Percentiles rank a stretch among this genome's conserved stretches.
Evolutionary conservation across 306 rosid species (phyloP).

Genomic region (Fagus crenata): DNA sequence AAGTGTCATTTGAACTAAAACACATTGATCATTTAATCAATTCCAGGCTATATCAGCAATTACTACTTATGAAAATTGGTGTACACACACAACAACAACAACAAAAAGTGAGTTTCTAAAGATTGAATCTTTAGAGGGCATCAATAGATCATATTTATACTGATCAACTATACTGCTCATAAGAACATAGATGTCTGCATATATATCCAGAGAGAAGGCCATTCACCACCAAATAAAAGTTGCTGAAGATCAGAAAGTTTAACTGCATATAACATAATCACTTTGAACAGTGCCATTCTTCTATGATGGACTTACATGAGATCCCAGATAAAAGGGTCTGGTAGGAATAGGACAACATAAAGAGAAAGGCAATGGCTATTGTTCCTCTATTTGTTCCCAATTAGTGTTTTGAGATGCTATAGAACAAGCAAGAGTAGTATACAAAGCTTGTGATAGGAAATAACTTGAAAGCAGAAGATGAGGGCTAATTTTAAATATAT

Average conservation of each 20-base stretch:
- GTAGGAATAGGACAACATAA: too few species aligned
- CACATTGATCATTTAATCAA: neutral
- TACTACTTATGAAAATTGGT: neutral
- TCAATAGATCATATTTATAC: neutral
- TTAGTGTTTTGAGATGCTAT: conserved; percentile 9
- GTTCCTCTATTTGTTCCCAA: neutral
- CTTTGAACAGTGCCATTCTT: neutral
- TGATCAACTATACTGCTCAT: neutral
- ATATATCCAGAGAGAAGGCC: neutral
- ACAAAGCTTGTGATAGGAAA: neutral
- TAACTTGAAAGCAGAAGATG: conserved; percentile 3
- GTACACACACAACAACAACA: neutral
- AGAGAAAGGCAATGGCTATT: too few species aligned
- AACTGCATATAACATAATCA: conserved; percentile 8
- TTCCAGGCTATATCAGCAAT: neutral
- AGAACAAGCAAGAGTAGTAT: conserved; percentile 13
- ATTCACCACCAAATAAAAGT: neutral
- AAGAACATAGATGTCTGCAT: neutral
- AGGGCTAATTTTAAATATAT: neutral
- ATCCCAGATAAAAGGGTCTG: too few species aligned
- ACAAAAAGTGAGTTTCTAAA: neutral
- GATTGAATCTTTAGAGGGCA: neutral
- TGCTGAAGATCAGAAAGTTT: neutral
- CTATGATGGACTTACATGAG: too few species aligned
- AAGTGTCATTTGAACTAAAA: too few species aligned